Evolutionary conservation across 257 asterid genomes (phyloP).

Genomic region (Marsdenia floribunda): DNA sequence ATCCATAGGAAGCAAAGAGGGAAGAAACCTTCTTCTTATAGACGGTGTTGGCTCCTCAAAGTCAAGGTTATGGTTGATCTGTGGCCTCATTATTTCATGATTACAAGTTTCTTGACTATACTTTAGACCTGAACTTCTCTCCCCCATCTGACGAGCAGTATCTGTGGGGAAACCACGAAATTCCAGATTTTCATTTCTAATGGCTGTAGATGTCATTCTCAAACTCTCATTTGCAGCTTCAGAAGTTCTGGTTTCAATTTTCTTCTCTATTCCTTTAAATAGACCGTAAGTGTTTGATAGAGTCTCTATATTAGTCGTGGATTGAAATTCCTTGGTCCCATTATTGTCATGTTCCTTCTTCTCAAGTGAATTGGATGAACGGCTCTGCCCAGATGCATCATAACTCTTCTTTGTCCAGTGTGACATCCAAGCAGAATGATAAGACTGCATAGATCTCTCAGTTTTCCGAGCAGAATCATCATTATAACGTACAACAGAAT

Average conservation of each 20-base stretch:
- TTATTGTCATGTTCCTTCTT: slow-evolving; percentile 20
- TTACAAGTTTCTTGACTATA: slow-evolving; percentile 14
- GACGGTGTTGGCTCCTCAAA: slow-evolving; percentile 8
- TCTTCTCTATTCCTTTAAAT: slow-evolving; percentile 22
- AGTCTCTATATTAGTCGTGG: slow-evolving; percentile 20
- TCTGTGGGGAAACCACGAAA: slow-evolving; percentile 6
- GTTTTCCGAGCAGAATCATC: slow-evolving; percentile 31
- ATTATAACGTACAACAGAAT: slow-evolving; percentile 18
- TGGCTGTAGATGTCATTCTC: slow-evolving; percentile 19
- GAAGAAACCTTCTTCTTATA: slow-evolving; percentile 13
- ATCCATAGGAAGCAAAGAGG: slow-evolving; percentile 17
- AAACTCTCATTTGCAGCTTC: slow-evolving; percentile 17
- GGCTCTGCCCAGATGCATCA: slow-evolving; percentile 21
- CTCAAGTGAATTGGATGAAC: slow-evolving; percentile 17
- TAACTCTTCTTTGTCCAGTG: slow-evolving; percentile 49
- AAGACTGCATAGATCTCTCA: slow-evolving; percentile 28
- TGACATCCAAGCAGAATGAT: slow-evolving; percentile 60
- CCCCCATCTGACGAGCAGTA: slow-evolving; percentile 2
- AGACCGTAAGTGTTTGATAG: slow-evolving; percentile 15
- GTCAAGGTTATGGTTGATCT: slow-evolving; percentile 9
- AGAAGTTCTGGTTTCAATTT: slow-evolving; percentile 14
- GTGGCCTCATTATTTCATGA: slow-evolving; percentile 15
- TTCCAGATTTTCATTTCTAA: slow-evolving; percentile 22
- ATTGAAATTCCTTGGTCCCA: slow-evolving; percentile 15
- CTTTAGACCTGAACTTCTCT: slow-evolving; percentile 16